A percentile compares a stretch with the other conserved stretches of the same genome.
Conservation (phyloP, 495 filamentous ascomycete genomes). For the Hypoxylon perforatum region DNA sequence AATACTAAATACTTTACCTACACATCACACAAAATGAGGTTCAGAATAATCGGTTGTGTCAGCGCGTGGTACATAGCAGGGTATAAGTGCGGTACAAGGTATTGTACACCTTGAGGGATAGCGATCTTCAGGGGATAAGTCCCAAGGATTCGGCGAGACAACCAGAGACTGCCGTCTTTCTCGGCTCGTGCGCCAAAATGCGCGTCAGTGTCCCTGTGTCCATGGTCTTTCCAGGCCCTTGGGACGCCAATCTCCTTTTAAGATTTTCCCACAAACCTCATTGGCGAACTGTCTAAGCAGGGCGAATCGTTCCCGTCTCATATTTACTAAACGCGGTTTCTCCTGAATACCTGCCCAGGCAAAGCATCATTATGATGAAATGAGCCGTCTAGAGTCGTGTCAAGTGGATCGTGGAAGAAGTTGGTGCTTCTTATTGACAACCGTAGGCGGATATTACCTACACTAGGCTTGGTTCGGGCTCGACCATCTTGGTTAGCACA, state of each 20-base stretch:
- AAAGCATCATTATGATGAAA: conserved; percentile 32
- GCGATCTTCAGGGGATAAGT: conserved; percentile 41
- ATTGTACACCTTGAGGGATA: conserved; percentile 5
- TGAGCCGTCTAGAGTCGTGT: conserved; percentile 23
- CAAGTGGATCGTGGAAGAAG: conserved; percentile 19
- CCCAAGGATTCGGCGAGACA: conserved; percentile 25
- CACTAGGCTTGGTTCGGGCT: conserved; percentile 36
- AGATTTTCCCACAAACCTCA: conserved; percentile 19
- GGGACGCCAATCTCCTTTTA: conserved; percentile 37
- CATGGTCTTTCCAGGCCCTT: conserved; percentile 32
- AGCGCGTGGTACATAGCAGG: conserved; percentile 15
- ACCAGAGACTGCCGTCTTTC: conserved; percentile 23
- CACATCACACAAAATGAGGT: conserved; percentile 2
- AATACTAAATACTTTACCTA: conserved; percentile 10
- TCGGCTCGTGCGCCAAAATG: conserved; percentile 30
- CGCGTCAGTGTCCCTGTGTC: conserved; percentile 19
- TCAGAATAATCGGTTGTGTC: not conserved
- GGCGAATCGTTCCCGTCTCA: conserved; percentile 14
- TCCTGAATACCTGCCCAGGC: conserved; percentile 25
- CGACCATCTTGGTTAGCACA: conserved; percentile 39
- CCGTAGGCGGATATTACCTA: conserved; percentile 32
- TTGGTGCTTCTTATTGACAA: conserved; percentile 22
- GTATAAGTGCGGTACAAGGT: conserved; percentile 13
- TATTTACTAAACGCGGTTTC: conserved; percentile 7
- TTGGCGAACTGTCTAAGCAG: conserved; percentile 3